Conservation (phyloP, 768 basidiomycete species). For the Crepidotus variabilis region DNA sequence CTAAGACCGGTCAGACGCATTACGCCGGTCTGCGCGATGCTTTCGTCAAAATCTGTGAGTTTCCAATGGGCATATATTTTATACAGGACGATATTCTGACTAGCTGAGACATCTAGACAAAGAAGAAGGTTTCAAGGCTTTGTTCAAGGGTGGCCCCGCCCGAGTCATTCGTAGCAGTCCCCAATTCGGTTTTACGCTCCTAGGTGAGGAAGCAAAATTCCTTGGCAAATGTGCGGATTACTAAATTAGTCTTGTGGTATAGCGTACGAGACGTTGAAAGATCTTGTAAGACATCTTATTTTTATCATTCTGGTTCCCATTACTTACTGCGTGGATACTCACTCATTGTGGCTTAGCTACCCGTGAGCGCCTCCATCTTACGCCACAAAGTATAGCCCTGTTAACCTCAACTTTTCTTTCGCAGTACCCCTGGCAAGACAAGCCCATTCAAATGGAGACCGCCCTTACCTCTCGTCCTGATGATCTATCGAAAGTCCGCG, state of each 20-base stretch:
- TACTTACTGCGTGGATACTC: constrained; percentile 7
- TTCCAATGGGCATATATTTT: constrained; percentile 2
- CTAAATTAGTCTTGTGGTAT: neutral
- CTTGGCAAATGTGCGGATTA: neutral
- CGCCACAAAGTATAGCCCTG: neutral
- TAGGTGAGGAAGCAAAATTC: constrained; percentile 36
- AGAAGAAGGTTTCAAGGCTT: constrained; percentile 85
- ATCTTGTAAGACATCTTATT: constrained; percentile 31
- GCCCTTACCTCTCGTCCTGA: constrained; percentile 67
- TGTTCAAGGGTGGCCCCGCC: constrained; percentile 91
- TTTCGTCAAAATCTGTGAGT: constrained; percentile 84
- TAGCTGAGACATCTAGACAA: constrained; percentile 47
- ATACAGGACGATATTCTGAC: constrained; percentile 9
- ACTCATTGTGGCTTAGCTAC: constrained; percentile 31
- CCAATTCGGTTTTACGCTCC: constrained; percentile 92
- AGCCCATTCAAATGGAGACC: constrained; percentile 65
- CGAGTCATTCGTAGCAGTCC: constrained; percentile 85
- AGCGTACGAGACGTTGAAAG: constrained; percentile 47
- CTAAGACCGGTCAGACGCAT: constrained; percentile 82
- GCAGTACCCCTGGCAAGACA: constrained; percentile 81
- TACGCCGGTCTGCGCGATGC: constrained; percentile 92
- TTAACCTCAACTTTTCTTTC: constrained; percentile 9
- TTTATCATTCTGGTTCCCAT: constrained; percentile 16
- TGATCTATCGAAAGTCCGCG: constrained; percentile 85
- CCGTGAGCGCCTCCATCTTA: constrained; percentile 35